These are phyloP conservation scores for Vanilla planifolia DNA, from an alignment of 106 monocot genomes.

Conservation along the genomic window DNA sequence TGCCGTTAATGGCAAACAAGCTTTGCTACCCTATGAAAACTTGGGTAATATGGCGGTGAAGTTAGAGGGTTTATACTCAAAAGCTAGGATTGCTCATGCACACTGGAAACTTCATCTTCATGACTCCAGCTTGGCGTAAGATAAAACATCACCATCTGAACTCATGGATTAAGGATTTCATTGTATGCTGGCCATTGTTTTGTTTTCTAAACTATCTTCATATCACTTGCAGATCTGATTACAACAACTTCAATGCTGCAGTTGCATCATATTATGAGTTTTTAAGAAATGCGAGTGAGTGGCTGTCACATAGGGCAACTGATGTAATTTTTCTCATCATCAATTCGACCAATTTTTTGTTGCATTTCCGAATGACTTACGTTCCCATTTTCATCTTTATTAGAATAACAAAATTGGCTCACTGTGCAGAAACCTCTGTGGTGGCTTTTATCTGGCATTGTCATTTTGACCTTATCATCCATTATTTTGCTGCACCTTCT, in stretches of 20 bases:
- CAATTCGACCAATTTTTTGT: background rate
- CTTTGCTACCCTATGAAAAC: constrained; percentile 10
- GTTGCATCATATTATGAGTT: constrained; percentile 55
- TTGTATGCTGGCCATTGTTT: background rate
- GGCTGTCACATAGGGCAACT: constrained; percentile 73
- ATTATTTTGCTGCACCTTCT: constrained; percentile 36
- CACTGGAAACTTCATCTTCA: constrained; percentile 27
- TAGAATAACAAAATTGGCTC: background rate
- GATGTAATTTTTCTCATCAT: constrained; percentile 47
- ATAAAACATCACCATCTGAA: background rate
- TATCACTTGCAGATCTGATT: constrained; percentile 35
- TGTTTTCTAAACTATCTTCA: background rate
- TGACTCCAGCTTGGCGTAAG: constrained; percentile 33
- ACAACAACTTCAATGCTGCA: constrained; percentile 19
- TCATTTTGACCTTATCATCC: constrained; percentile 56
- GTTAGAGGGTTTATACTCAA: constrained; percentile 39
- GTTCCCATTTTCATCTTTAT: background rate
- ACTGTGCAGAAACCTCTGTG: constrained; percentile 69
- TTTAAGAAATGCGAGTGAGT: constrained; percentile 70
- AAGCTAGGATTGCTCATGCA: constrained; percentile 45
- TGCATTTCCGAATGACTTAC: background rate
- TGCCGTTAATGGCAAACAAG: constrained; percentile 8
- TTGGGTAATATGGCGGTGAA: constrained; percentile 14
- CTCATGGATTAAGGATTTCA: background rate
- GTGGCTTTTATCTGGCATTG: constrained; percentile 55